Evolutionary conservation across 805 yeast species (phyloP), one percentile per base, ranked within the genome.

Genomic region (Kuraishia hungarica): DNA sequence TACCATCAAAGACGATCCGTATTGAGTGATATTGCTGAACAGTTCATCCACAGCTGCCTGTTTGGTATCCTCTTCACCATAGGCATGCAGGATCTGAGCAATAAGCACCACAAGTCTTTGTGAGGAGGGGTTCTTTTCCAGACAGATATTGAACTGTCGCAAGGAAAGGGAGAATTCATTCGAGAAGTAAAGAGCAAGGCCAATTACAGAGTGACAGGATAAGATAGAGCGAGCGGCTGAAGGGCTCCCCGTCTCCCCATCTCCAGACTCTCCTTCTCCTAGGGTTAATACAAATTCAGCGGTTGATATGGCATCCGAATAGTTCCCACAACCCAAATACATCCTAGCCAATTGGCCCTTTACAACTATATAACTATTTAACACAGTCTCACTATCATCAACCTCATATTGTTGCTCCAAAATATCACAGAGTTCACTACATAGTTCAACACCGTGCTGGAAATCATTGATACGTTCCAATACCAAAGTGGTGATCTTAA

Each of bases 31-130:
- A 61, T 77, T 82, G 23, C 78, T 76, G 61, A 87, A 86, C 50
- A 93, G 69, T 67, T 90, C 96, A 61, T 91, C 97, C 51, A 88
- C 64, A 0, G 97, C 97, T 1, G 91, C 92, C 59, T 83, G 86
- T 56, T 82, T 84, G 1, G 94, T 83, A 4, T 87, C 94, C n/a
- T 79, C 82, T 0, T 83, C 79, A n/a, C 83, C 87, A 55, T 81
- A 80, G 1, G 89, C 89, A 72, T 86, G 87, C 52, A 94, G 73
- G 0, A 92, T 86, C 64, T 91, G 96, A 0, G 94, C 82, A 21
- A 89, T 77, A 28, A 93, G 69, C 6, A 86, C 80, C 17, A 89
- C 83, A n/a, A 90, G 76, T 58, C 85, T 78, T 59, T 79, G 82
- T 3, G 87, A 81, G 52, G 81, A 83, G 4, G 80, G 78, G 23